Base-by-base conservation (phyloP, 2,329 filamentous ascomycete genomes). In the Neurospora crassa region DNA sequence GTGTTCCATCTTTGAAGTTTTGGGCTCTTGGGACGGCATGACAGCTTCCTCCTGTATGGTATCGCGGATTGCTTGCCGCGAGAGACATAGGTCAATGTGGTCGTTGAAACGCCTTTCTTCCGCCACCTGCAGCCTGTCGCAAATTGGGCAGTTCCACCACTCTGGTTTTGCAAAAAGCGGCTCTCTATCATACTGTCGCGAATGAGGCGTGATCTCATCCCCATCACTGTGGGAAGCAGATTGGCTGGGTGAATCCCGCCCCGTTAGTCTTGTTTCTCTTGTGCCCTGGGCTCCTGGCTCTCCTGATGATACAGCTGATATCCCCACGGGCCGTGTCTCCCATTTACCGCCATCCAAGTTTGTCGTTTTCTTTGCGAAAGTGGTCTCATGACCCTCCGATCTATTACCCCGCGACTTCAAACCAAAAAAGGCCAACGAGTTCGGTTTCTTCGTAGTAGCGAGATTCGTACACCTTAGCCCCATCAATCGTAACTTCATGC, bases 31-130 rank as follows among this genome's bases (percentile, higher is more conserved):
- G 68, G 72, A 53, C 67, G 72, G 74, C 73, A 77, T 71, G 40
- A 78, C 69, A 68, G 77, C 78, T 72, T 84, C 80, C 70, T 85
- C 85, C 71, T 92, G 90, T 0, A 96, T 90, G 0, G 89, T 91
- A 76, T 97, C 93, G 67, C 91, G 91, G 76, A 99, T 98, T 0
- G 93, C 92, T 77, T 92, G 89, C 70, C 90, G 86, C 0, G 94
- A 97, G 1, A 99, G 86, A 79, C 96, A 99, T 10, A 92, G 87
- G 79, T 99, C 96, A 69, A 99, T 94, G 78, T 99, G 96, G 71
- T 91, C 88, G 75, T 99, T 99, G 81, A 98, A 97, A 0, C 82
- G 83, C 67, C 85, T 86, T 78, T 97, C 93, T 68, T 95, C 86
- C 0, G 93, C 88, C 0, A 84, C 77, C 77, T 97, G 94, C 0